A percentile compares a stretch with the other conserved stretches of the same genome.
Conservation (phyloP, 202 grass and related monocot species). For the Miscanthus sacchariflorus region DNA sequence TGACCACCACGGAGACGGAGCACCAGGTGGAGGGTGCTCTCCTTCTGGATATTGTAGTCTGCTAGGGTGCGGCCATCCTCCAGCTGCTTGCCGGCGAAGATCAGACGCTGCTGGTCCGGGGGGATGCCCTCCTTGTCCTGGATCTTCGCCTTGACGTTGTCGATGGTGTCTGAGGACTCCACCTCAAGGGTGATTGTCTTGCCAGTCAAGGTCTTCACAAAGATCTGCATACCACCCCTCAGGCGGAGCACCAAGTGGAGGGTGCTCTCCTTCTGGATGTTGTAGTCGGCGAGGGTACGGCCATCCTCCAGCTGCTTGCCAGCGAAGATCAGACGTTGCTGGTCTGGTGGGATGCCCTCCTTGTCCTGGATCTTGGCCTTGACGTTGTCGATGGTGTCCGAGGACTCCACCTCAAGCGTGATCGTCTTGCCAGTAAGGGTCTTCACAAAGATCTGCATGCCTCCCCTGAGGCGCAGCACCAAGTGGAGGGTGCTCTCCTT, state of each 20-base stretch:
- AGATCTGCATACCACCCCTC: conserved; percentile 2
- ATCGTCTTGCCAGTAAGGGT: conserved; percentile 59
- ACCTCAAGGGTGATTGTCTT: neutral
- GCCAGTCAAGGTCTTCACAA: neutral
- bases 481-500: conserved; percentile 29
- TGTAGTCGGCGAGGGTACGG: conserved; percentile 53
- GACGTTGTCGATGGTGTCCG: conserved; percentile 53
- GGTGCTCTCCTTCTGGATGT: conserved; percentile 74
- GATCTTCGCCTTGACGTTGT: conserved; percentile 65
- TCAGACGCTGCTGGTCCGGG: conserved; percentile 63
- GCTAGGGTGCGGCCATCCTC: conserved; percentile 69
- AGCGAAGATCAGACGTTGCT: conserved; percentile 54
- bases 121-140: conserved; percentile 78
- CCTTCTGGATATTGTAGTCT: conserved; percentile 70
- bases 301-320: conserved; percentile 75
- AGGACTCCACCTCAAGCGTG: conserved; percentile 49
- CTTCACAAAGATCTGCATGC: conserved; percentile 70
- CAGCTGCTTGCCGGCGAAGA: conserved; percentile 63
- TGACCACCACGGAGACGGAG: conserved; percentile 57
- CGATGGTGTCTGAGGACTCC: neutral
- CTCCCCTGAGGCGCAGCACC: neutral
- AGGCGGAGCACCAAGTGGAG: conserved; percentile 66
- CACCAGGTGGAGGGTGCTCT: conserved; percentile 64
- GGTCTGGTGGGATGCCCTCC: conserved; percentile 66
- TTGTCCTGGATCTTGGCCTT: conserved; percentile 82